Evolutionary conservation across 164 flowering plant species (phyloP).

Genomic region (Saururus chinensis): DNA sequence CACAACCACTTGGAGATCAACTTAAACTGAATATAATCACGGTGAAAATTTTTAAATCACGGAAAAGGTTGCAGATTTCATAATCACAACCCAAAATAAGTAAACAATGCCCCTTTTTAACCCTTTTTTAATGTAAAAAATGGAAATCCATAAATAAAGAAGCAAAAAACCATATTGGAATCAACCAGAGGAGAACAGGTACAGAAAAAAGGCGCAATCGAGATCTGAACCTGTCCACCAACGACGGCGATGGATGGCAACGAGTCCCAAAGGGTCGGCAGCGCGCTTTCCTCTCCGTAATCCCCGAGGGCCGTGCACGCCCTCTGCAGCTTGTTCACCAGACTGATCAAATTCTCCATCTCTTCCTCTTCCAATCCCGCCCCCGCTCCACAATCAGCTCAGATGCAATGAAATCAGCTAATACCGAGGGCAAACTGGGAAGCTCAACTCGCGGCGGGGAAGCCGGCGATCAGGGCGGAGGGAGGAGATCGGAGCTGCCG

Average conservation of each 20-base stretch:
- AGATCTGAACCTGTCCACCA: conserved; percentile 78
- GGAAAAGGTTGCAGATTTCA: too few relatives aligned
- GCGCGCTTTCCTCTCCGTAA: conserved; percentile 66
- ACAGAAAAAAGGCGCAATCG: conserved; percentile 1
- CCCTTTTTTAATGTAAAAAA: too few relatives aligned
- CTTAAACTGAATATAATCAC: too few relatives aligned
- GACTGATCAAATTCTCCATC: conserved; percentile 67
- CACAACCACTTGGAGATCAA: background rate
- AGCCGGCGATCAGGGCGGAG: background rate
- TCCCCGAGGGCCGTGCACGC: conserved; percentile 96
- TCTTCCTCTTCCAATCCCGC: conserved; percentile 1
- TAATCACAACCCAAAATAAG: too few relatives aligned
- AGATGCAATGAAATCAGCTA: background rate
- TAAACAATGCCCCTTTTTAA: too few relatives aligned
- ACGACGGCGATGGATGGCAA: conserved; percentile 91
- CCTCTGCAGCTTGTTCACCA: conserved; percentile 81
- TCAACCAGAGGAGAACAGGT: background rate
- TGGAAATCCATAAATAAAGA: background rate
- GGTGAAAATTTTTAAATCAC: too few relatives aligned
- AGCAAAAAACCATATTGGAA: too few relatives aligned
- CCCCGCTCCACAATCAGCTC: background rate
- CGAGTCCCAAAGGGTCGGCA: conserved; percentile 96
- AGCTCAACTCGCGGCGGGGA: background rate
- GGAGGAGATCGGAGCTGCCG: conserved; percentile 5
- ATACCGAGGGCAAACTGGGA: background rate